Evolutionary conservation across 2,329 filamentous ascomycete species (phyloP).

Genomic region (Curvularia verruculosa): DNA sequence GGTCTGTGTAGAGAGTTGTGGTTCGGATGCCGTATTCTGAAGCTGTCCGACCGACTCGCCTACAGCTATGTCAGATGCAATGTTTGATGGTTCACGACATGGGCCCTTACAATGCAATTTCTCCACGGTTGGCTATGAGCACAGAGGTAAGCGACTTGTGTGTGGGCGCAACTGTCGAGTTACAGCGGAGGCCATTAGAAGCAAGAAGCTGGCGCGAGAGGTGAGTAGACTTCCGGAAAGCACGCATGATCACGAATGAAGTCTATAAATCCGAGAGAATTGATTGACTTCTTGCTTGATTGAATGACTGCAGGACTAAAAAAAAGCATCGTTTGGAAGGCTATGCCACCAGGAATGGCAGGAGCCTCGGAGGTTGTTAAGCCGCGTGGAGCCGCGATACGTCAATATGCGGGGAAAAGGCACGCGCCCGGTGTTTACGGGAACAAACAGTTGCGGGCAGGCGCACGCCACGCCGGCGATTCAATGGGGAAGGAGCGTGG

Average conservation of each 20-base stretch:
- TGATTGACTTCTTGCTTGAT: conserved; percentile 1
- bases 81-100: background rate
- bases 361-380: conserved; percentile 35
- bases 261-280: conserved; percentile 12
- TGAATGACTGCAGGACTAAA: conserved; percentile 22
- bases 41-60: conserved; percentile 86
- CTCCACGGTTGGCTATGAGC: conserved; percentile 93
- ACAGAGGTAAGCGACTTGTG: conserved; percentile 69
- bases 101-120: conserved; percentile 77
- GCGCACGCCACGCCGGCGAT: conserved; percentile 1
- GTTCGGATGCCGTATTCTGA: conserved; percentile 87
- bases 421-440: conserved; percentile 23
- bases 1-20: conserved; percentile 93
- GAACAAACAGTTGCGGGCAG: conserved; percentile 14
- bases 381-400: conserved; percentile 33
- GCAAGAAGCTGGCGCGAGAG: conserved; percentile 46
- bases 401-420: conserved; percentile 27
- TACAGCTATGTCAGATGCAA: conserved; percentile 29
- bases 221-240: conserved; percentile 40
- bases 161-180: conserved; percentile 37
- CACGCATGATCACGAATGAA: conserved; percentile 41
- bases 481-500: conserved; percentile 12
- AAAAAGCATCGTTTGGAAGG: conserved; percentile 23
- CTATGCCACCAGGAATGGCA: conserved; percentile 17
- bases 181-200: conserved; percentile 39